Evolutionary conservation across 768 basidiomycete genomes (phyloP), one percentile per base, ranked within the genome.

Genomic region (Leucogyrophana mollusca): DNA sequence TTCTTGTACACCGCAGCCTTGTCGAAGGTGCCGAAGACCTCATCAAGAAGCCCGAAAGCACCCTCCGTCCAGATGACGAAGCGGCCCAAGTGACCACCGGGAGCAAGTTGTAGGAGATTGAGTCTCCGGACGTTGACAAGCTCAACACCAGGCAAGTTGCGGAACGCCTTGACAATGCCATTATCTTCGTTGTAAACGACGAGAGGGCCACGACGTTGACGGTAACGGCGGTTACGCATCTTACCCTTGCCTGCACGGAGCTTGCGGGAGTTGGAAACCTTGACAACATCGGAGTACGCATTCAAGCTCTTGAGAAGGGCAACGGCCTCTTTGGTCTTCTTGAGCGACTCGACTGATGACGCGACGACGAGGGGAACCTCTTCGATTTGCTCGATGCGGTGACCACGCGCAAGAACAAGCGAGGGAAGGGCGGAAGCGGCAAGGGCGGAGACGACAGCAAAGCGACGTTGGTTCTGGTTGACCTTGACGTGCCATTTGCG

Each of bases 401-500:
- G 96, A 38, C 96, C 96, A 59, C 96, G 94, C 43, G 96, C 96
- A 59, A 98, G 91, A 62, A 99, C 94, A 65, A 99, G 90, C 34
- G 95, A 94, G 3, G 56, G 95, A 51, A 99, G 84, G 36, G 95
- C 96, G 42, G 96, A 95, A 3, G 96, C 96, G 42, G 96, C 96
- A 48, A 99, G 83, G 40, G 96, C 96, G 52, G 96, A 97, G 56
- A 98, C 95, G 53, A 90, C 84, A 46, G 96, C 96, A 70, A 93
- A 99, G 55, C 96, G 90, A 69, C 90, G 90, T 74, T 98, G 94
- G 82, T 94, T 95, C 79, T 94, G 90, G 85, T 94, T 94, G 51
- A 97, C 90, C 78, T 97, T 99, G 78, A 98, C 90, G 76, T 99
- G 96, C 96, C 96, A 99, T 71, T 85, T 94, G 74, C 95, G 88